Conservation (phyloP, 2,329 filamentous ascomycete genomes). For the Anthostomella pinea region DNA sequence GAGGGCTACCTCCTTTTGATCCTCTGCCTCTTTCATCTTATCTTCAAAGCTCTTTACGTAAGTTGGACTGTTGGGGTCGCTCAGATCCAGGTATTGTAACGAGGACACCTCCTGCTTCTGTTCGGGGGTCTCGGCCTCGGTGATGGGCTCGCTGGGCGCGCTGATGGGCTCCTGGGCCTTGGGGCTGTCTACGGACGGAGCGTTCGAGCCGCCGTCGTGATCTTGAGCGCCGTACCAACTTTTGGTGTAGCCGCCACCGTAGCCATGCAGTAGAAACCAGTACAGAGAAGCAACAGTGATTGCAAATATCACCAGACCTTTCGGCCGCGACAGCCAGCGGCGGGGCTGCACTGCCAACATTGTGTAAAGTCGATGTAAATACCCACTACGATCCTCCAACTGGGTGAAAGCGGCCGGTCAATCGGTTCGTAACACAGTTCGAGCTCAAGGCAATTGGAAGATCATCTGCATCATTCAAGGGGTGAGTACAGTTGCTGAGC, state of each 20-base stretch:
- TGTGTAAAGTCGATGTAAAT: slow-evolving; percentile 12
- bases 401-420: too few relatives aligned
- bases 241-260: slow-evolving; percentile 21
- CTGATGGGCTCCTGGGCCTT: too few relatives aligned
- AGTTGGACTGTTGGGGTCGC: slow-evolving; percentile 7
- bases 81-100: slow-evolving; percentile 2
- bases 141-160: too few relatives aligned
- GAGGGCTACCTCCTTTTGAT: slow-evolving; percentile 31
- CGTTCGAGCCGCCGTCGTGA: too few relatives aligned
- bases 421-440: too few relatives aligned
- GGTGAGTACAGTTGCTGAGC: too few relatives aligned
- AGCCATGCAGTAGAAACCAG: slow-evolving; percentile 40
- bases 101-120: neutral
- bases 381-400: neutral
- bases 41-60: slow-evolving; percentile 23
- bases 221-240: slow-evolving; percentile 15
- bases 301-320: slow-evolving; percentile 39
- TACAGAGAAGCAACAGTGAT: slow-evolving; percentile 42
- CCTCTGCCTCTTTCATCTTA: slow-evolving; percentile 31
- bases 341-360: slow-evolving; percentile 34
- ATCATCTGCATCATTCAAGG: too few relatives aligned
- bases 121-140: too few relatives aligned
- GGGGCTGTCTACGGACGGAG: too few relatives aligned
- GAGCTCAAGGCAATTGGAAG: too few relatives aligned
- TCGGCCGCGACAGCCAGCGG: slow-evolving; percentile 39